phyloP scores from a whole-genome alignment of 805 yeast species.

The Kodamaea restingae region DNA sequence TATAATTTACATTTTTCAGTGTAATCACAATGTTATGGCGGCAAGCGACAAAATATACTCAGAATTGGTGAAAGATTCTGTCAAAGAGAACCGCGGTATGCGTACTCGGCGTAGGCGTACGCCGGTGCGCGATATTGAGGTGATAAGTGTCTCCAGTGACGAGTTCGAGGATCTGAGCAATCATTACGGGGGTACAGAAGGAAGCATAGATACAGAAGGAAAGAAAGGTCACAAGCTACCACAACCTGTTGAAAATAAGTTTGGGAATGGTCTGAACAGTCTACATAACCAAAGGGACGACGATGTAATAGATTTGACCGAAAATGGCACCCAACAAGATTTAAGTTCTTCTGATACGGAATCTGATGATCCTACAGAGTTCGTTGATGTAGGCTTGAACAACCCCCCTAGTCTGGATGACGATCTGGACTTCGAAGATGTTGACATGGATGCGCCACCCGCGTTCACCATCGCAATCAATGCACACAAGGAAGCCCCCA shows the following conservation, averaged over 20 bases:
- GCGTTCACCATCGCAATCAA: conserved; percentile 10
- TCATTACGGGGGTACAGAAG: not conserved
- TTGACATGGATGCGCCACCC: conserved; percentile 1
- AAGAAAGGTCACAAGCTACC: no score
- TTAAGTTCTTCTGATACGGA: no score
- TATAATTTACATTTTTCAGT: not conserved
- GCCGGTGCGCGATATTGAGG: not conserved
- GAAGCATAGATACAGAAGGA: no score
- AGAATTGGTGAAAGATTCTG: not conserved
- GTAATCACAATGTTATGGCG: not conserved
- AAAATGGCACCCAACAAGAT: no score
- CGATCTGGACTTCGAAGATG: conserved; percentile 4
- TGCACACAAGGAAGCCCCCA: conserved; percentile 12
- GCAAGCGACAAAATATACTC: not conserved
- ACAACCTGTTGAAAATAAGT: no score
- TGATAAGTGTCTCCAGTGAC: not conserved
- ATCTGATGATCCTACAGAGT: no score
- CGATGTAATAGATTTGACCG: no score
- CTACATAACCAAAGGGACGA: no score
- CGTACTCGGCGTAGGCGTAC: not conserved
- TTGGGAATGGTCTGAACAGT: no score
- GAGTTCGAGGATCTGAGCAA: not conserved
- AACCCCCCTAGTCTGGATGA: conserved; percentile 1
- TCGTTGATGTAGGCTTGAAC: no score
- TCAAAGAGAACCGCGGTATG: not conserved